Evolutionary conservation across 306 rosid species (phyloP).

Genomic region (barrel medic (Medicago truncatula)): DNA sequence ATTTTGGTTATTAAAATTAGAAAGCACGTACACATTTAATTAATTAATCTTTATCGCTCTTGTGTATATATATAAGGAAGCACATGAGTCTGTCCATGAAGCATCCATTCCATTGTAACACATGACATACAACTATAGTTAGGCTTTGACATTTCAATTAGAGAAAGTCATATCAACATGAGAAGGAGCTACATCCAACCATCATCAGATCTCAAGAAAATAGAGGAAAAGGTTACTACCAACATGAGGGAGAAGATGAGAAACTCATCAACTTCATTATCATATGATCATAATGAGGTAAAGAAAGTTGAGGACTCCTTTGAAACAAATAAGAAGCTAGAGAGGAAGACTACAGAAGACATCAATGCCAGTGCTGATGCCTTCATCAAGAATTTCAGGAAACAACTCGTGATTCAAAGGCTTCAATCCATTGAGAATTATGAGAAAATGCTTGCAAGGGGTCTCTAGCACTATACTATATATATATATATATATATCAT

Average conservation of each 20-base stretch:
- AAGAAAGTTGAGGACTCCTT: constrained; percentile 27
- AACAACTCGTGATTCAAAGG: constrained; percentile 79
- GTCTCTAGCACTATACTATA: constrained; percentile 50
- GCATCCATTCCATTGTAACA: constrained; percentile 21
- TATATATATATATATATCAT: no score
- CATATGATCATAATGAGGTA: constrained; percentile 1
- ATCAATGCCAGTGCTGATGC: constrained; percentile 85
- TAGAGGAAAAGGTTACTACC: constrained; percentile 22
- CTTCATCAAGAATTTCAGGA: constrained; percentile 85
- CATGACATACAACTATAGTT: not conserved
- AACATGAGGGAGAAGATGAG: constrained; percentile 39
- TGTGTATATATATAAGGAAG: constrained; percentile 41
- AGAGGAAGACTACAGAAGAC: constrained; percentile 65
- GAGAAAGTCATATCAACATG: constrained; percentile 4
- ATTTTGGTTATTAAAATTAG: not conserved
- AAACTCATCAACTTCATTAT: constrained; percentile 1
- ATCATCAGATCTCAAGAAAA: constrained; percentile 11
- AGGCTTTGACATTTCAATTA: constrained; percentile 1
- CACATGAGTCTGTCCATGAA: constrained; percentile 31
- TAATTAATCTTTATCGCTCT: constrained; percentile 24
- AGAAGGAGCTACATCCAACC: constrained; percentile 44
- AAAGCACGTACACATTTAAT: not conserved
- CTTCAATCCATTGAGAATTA: constrained; percentile 85
- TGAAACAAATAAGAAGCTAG: constrained; percentile 42
- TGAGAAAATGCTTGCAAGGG: constrained; percentile 76